Percentiles rank a stretch among this genome's conserved stretches.
Conservation (phyloP, 2,329 filamentous ascomycete species). For the Ophiocordyceps camponoti-rufipedis region DNA sequence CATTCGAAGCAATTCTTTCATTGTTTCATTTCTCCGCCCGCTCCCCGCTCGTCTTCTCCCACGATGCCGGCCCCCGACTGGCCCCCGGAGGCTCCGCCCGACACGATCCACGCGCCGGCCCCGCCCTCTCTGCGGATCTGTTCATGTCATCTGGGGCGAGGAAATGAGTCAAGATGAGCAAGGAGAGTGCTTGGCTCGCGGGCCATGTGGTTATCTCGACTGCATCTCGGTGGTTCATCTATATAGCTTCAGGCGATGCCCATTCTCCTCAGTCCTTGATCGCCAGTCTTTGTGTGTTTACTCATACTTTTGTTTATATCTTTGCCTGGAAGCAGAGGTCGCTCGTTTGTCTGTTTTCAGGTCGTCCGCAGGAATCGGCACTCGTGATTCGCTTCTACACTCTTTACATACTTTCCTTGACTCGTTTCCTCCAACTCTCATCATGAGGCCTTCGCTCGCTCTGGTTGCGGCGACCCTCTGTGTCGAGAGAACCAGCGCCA, state of each 20-base stretch:
- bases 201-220: too few relatives aligned
- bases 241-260: neutral
- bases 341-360: neutral
- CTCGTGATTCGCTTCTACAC: neutral
- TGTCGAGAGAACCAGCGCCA: conserved; percentile 30
- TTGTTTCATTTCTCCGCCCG: too few relatives aligned
- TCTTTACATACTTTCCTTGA: neutral
- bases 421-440: neutral
- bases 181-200: neutral
- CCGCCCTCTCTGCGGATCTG: too few relatives aligned
- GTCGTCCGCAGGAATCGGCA: too few relatives aligned
- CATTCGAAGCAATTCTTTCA: too few relatives aligned
- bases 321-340: neutral
- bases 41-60: too few relatives aligned
- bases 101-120: too few relatives aligned
- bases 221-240: neutral
- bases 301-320: neutral
- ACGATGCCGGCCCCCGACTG: too few relatives aligned
- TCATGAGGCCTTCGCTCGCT: conserved; percentile 32
- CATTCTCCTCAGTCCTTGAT: neutral
- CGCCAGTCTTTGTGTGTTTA: neutral
- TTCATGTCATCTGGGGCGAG: too few relatives aligned
- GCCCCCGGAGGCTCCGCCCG: too few relatives aligned
- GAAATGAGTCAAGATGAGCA: neutral
- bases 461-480: conserved; percentile 32